Evolutionary conservation across 257 asterid species (phyloP).

Genomic region (Eucommia ulmoides): DNA sequence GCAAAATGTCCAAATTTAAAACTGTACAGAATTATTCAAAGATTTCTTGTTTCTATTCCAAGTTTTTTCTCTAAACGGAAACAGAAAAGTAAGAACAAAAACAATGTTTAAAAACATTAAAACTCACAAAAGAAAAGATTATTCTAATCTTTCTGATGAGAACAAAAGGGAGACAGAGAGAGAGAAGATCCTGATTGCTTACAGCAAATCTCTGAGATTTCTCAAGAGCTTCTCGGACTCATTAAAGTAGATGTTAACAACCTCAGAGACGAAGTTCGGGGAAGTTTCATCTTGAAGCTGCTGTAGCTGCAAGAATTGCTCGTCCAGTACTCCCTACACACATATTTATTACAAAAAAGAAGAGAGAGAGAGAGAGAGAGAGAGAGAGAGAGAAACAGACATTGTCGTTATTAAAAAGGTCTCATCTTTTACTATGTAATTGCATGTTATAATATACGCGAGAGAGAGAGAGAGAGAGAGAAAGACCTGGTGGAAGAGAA

Average conservation of each 20-base stretch:
- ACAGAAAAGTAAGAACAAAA: no score
- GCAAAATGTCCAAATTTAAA: no score
- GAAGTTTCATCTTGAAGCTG: conserved; percentile 84
- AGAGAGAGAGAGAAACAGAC: background rate
- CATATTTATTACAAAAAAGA: background rate
- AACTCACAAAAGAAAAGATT: background rate
- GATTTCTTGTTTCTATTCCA: no score
- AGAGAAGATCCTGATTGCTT: background rate
- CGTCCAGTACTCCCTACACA: conserved; percentile 73
- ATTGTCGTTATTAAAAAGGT: no score
- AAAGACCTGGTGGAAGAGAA: conserved; percentile 81
- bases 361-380: background rate
- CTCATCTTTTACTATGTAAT: no score
- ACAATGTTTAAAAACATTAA: no score
- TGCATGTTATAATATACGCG: no score
- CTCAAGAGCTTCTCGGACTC: conserved; percentile 80
- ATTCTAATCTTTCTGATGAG: no score
- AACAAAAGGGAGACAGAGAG: no score
- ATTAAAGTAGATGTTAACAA: conserved; percentile 65
- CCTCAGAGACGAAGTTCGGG: conserved; percentile 85
- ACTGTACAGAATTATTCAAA: no score
- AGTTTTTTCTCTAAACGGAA: no score
- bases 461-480: background rate
- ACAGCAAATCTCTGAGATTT: conserved; percentile 68
- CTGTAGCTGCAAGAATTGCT: conserved; percentile 80